Evolutionary conservation across 2,329 filamentous ascomycete genomes (phyloP), one percentile per base, ranked within the genome.

Genomic region (Plenodomus lindquistii): DNA sequence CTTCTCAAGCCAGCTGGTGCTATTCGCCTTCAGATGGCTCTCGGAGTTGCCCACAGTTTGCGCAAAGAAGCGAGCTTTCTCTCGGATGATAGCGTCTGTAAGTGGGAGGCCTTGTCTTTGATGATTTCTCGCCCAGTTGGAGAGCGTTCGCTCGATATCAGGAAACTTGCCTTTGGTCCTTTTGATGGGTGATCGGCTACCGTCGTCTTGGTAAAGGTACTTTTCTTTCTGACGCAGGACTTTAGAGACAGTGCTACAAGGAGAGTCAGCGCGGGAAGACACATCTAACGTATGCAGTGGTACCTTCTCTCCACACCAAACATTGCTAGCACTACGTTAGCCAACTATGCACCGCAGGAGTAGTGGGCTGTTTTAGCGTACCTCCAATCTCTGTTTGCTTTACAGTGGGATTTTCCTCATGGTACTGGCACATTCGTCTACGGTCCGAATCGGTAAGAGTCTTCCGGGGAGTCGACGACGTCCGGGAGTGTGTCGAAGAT

Each of bases 291-390:
- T 34, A 44, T 48, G 37, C 40, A 46, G 40, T 46, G 35, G 41
- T 85, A 97, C 94, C 94, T 97, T 87, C 94, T 81, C 77, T 99
- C 94, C 43, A 99, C 94, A 29, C 92, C 93, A 75, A 99, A 99
- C 70, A 91, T 85, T 50, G 87, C 88, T 89, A 60, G 27, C 45
- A 36, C 47, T 50, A 40, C 16, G 64, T 75, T 55, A 78, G 74
- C 60, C 42, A 46, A 37, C 15, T 13, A 18, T 37, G 35, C 6
- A 31, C 39, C 31, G 22, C 38, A 35, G 24, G 16, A 29, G 37
- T 29, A 42, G 48, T 71, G 57, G 59, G 36, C 37, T 27, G 34
- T 37, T 35, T 7, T 37, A 44, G 70, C 83, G 72, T 78, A 89
- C 86, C 83, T 75, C 94, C 94, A 74, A 99, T 99, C 67, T 97